These are phyloP conservation scores for Monilinia laxa DNA, from an alignment of 2,329 filamentous ascomycete genomes.

Conservation along the genomic window DNA sequence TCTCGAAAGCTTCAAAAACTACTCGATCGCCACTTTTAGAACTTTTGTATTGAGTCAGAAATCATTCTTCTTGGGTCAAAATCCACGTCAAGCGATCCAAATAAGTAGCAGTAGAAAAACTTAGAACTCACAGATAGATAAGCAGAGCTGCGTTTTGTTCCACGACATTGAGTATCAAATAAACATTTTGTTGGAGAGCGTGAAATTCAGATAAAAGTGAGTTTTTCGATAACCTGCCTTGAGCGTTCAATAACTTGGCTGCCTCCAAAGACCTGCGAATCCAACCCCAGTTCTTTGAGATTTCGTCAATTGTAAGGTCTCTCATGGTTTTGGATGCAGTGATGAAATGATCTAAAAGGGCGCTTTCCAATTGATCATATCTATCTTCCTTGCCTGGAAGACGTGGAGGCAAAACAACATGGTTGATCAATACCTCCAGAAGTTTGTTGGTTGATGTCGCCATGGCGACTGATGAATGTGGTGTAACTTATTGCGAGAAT, in stretches of 20 bases:
- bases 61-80: slow-evolving; percentile 22
- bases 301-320: slow-evolving; percentile 1
- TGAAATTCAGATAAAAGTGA: slow-evolving; percentile 38
- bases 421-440: slow-evolving; percentile 30
- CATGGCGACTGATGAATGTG: slow-evolving; percentile 1
- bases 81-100: not conserved
- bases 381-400: slow-evolving; percentile 31
- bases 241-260: slow-evolving; percentile 25
- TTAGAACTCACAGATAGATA: not conserved
- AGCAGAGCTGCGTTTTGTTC: slow-evolving; percentile 49
- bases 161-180: slow-evolving; percentile 47
- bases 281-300: slow-evolving; percentile 7
- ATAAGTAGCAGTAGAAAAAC: not conserved
- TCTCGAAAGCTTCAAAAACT: slow-evolving; percentile 62
- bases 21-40: slow-evolving; percentile 33
- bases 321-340: slow-evolving; percentile 19
- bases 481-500: not conserved
- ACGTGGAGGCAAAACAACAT: slow-evolving; percentile 30
- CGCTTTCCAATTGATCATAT: slow-evolving; percentile 22
- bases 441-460: slow-evolving; percentile 4
- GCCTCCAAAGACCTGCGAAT: slow-evolving; percentile 26
- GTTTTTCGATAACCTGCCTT: slow-evolving; percentile 28
- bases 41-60: not conserved
- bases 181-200: slow-evolving; percentile 35
- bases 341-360: slow-evolving; percentile 23